Conservation (phyloP, 495 filamentous ascomycete species). For the Penicillium salamii region DNA sequence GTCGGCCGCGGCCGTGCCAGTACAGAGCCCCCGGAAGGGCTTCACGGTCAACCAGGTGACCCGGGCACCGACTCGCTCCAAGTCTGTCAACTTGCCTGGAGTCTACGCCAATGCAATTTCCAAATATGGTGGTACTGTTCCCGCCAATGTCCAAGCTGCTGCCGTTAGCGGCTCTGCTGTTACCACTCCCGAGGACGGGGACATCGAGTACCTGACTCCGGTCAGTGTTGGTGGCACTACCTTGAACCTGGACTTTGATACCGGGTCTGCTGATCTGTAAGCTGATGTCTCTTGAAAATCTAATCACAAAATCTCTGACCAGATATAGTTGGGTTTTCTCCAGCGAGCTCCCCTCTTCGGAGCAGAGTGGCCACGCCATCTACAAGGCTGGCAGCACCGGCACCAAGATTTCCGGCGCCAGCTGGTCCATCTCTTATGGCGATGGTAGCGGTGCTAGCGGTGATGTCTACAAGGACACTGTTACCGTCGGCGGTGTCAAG, state of each 20-base stretch:
- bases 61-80: conserved; percentile 23
- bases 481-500: conserved; percentile 63
- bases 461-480: conserved; percentile 67
- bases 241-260: conserved; percentile 70
- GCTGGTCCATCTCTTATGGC: conserved; percentile 70
- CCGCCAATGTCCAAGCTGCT: conserved; percentile 40
- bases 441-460: conserved; percentile 66
- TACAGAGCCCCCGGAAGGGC: conserved; percentile 22
- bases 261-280: conserved; percentile 73
- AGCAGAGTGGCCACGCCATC: conserved; percentile 56
- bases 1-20: conserved; percentile 37
- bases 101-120: conserved; percentile 37
- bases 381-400: conserved; percentile 57
- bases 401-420: conserved; percentile 49
- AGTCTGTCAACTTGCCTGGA: conserved; percentile 38
- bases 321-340: conserved; percentile 52
- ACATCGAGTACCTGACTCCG: conserved; percentile 64
- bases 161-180: conserved; percentile 46
- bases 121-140: conserved; percentile 46
- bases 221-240: conserved; percentile 62
- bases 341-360: conserved; percentile 35
- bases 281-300: conserved; percentile 16
- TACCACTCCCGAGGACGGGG: conserved; percentile 54
- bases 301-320: conserved; percentile 5
- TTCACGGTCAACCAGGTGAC: conserved; percentile 44